Evolutionary conservation across 345 rosid genomes (phyloP).

Genomic region (Eucalyptus dawsonii): DNA sequence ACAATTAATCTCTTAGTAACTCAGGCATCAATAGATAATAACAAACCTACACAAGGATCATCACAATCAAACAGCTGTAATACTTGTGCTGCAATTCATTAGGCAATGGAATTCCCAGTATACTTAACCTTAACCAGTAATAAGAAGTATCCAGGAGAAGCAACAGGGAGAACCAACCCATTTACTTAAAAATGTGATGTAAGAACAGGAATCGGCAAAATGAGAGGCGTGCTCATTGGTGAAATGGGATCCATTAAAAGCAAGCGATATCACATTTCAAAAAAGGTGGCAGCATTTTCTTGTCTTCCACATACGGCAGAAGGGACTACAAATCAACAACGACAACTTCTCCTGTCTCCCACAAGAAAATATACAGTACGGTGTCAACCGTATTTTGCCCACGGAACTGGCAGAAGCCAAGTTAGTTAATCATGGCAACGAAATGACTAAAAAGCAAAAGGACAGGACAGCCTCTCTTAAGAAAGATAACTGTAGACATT

Average conservation of each 20-base stretch:
- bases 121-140: not conserved
- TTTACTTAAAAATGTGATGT: not conserved
- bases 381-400: not conserved
- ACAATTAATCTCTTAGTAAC: not conserved
- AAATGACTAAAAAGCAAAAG: not conserved
- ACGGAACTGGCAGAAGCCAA: not conserved
- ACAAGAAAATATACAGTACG: not conserved
- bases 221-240: not conserved
- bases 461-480: not conserved
- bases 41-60: not conserved
- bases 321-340: not conserved
- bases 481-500: not conserved
- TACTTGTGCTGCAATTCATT: not conserved
- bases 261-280: not conserved
- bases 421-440: not conserved
- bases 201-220: not conserved
- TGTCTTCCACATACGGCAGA: not conserved
- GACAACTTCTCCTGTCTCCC: not conserved
- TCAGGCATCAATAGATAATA: not conserved
- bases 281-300: not conserved
- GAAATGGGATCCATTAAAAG: not conserved
- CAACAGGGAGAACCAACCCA: not conserved
- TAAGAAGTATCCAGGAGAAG: not conserved
- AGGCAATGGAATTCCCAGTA: not conserved
- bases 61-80: not conserved